phyloP scores from a whole-genome alignment of 371 early-diverging fungal genomes.

The Zancudomyces culisetae region DNA sequence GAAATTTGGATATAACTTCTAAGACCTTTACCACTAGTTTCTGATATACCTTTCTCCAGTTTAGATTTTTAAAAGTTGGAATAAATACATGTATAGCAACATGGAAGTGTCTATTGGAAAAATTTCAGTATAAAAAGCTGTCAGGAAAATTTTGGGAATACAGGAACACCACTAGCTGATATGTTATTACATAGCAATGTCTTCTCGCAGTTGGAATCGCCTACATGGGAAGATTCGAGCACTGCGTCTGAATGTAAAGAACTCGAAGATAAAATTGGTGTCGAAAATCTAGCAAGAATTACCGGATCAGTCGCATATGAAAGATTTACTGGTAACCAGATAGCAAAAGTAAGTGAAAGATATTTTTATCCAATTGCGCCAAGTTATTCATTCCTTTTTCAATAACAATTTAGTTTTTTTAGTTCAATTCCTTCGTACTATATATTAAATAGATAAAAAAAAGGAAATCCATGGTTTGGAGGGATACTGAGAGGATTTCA shows the following conservation, averaged over 20 bases:
- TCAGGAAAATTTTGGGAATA: constrained; percentile 13
- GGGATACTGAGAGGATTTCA: constrained; percentile 32
- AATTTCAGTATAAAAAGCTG: constrained; percentile 23
- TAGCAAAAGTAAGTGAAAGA: constrained; percentile 35
- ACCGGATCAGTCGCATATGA: constrained; percentile 62
- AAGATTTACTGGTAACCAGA: constrained; percentile 61
- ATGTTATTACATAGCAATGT: constrained; percentile 29
- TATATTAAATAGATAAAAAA: neutral
- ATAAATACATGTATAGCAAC: constrained; percentile 30
- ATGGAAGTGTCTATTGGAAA: constrained; percentile 65
- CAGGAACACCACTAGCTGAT: constrained; percentile 25
- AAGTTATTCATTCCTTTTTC: too few relatives aligned
- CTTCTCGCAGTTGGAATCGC: constrained; percentile 42
- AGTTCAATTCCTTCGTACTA: too few relatives aligned
- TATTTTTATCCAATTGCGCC: too few relatives aligned
- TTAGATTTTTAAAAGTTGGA: neutral
- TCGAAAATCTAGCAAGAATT: constrained; percentile 34
- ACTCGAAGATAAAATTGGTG: constrained; percentile 36
- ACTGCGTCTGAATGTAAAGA: constrained; percentile 39
- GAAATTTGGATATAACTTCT: too few relatives aligned
- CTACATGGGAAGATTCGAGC: constrained; percentile 74
- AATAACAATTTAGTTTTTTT: too few relatives aligned
- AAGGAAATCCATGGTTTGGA: constrained; percentile 10
- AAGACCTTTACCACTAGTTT: too few relatives aligned
- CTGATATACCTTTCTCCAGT: too few relatives aligned